Percentiles rank a stretch among this genome's conserved stretches.
These are phyloP conservation scores for Mycena indigotica DNA, from an alignment of 768 basidiomycete species.

Conservation along the genomic window DNA sequence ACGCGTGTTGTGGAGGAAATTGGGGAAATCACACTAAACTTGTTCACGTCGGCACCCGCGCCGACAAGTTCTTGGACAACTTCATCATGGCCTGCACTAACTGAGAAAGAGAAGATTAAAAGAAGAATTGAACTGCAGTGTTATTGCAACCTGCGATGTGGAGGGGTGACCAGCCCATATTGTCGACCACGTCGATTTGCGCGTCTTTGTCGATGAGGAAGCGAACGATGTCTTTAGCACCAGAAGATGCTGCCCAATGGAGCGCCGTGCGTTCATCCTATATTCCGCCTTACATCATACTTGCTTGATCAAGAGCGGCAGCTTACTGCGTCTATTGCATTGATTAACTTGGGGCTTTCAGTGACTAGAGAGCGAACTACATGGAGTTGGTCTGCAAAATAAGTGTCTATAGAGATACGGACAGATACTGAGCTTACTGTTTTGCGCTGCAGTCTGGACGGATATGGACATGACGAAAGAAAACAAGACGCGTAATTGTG, in stretches of 20 bases:
- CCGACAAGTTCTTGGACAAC: constrained; percentile 77
- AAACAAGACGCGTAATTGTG: constrained; percentile 23
- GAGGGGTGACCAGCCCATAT: constrained; percentile 74
- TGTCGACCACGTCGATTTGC: constrained; percentile 68
- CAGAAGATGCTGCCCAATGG: constrained; percentile 85
- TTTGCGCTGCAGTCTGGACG: constrained; percentile 70
- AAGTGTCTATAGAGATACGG: constrained; percentile 4
- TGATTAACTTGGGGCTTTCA: constrained; percentile 62
- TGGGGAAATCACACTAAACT: constrained; percentile 39
- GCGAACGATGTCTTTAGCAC: constrained; percentile 63
- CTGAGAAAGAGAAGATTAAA: constrained; percentile 43
- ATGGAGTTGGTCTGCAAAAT: constrained; percentile 61
- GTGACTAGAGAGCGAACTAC: constrained; percentile 66
- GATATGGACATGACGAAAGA: constrained; percentile 44
- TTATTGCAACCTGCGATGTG: constrained; percentile 68
- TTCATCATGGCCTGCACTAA: constrained; percentile 78
- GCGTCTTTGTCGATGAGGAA: constrained; percentile 73
- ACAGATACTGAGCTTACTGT: constrained; percentile 43
- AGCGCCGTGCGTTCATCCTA: constrained; percentile 80
- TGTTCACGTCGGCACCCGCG: constrained; percentile 80
- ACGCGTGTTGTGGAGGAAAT: constrained; percentile 23
- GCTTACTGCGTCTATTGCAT: constrained; percentile 64
- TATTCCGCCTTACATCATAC: not conserved
- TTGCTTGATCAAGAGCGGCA: not conserved
- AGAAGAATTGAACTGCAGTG: constrained; percentile 6